Percentiles rank a stretch among this genome's conserved stretches.
phyloP scores from a whole-genome alignment of 140 eudicot species.

The Stevia rebaudiana region DNA sequence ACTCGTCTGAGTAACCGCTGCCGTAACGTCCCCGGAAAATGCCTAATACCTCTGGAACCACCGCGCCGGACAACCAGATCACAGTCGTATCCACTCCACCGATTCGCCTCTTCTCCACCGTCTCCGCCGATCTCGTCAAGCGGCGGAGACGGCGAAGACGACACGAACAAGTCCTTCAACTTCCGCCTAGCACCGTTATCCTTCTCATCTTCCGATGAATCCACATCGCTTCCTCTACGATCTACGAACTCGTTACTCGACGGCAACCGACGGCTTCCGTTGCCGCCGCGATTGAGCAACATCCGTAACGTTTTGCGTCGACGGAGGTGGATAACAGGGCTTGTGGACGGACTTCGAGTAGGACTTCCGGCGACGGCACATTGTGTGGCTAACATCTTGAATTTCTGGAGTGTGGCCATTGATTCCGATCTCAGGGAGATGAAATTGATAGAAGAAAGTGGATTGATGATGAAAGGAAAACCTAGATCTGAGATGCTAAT shows the following conservation, averaged over 20 bases:
- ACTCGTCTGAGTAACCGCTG: slow-evolving; percentile 75
- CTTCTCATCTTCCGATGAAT: slow-evolving; percentile 45
- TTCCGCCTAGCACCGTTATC: slow-evolving; percentile 39
- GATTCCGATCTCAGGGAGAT: not conserved
- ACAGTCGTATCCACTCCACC: slow-evolving; percentile 26
- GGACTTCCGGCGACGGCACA: slow-evolving; percentile 30
- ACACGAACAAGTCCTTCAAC: slow-evolving; percentile 78
- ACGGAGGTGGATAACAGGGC: slow-evolving; percentile 25
- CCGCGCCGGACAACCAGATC: slow-evolving; percentile 33
- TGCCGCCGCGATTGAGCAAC: slow-evolving; percentile 9
- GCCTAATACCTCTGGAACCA: slow-evolving; percentile 43
- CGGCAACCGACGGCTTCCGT: slow-evolving; percentile 23
- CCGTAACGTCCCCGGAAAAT: slow-evolving; percentile 60
- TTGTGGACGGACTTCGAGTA: slow-evolving; percentile 24
- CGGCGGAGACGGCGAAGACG: slow-evolving; percentile 52
- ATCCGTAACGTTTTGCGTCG: slow-evolving; percentile 20
- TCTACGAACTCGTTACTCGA: slow-evolving; percentile 36
- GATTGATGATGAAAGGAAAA: slow-evolving; percentile 11
- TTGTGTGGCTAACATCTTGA: slow-evolving; percentile 25
- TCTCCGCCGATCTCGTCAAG: slow-evolving; percentile 33
- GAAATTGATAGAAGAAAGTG: not conserved
- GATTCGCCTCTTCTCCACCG: slow-evolving; percentile 21
- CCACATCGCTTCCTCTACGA: slow-evolving; percentile 34
- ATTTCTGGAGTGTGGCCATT: slow-evolving; percentile 24
- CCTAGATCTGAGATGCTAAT: slow-evolving; percentile 36